Conservation (phyloP, 495 filamentous ascomycete genomes). For the Neurospora sp. region DNA sequence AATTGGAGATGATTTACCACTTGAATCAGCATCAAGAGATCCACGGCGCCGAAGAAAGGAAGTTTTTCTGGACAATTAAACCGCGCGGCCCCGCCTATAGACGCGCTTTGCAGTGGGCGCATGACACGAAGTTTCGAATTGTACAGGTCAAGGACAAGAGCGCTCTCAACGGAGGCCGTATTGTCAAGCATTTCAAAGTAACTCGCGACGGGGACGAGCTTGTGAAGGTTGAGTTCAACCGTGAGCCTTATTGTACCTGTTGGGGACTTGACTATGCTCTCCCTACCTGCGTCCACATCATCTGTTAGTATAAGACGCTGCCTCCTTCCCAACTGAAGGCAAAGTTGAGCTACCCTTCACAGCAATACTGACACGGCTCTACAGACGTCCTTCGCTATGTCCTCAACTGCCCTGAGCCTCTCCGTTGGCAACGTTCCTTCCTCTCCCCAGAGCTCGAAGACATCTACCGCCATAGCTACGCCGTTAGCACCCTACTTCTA, state of each 20-base stretch:
- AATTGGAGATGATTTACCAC: background rate
- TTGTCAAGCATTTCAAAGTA: background rate
- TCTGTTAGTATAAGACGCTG: background rate
- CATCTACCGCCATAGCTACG: background rate
- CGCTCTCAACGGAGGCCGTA: fast-evolving
- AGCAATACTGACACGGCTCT: background rate
- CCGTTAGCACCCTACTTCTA: background rate
- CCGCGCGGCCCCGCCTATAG: too few relatives aligned
- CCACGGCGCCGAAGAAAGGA: background rate
- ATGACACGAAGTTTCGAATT: background rate
- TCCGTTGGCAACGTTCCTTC: background rate
- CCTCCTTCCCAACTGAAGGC: fast-evolving
- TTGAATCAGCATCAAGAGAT: background rate
- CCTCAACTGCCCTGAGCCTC: background rate
- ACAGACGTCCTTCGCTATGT: background rate
- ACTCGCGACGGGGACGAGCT: background rate
- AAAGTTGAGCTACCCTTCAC: background rate
- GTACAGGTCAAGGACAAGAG: background rate
- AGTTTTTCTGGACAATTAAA: too few relatives aligned
- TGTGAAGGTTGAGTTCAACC: background rate
- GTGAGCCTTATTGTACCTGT: background rate
- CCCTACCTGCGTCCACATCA: background rate
- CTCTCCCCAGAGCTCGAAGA: background rate
- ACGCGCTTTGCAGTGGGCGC: background rate
- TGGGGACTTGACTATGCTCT: too few relatives aligned